A percentile compares a stretch with the other conserved stretches of the same genome.
Conservation (phyloP, 2,329 filamentous ascomycete species). For the Aureobasidium pullulans region DNA sequence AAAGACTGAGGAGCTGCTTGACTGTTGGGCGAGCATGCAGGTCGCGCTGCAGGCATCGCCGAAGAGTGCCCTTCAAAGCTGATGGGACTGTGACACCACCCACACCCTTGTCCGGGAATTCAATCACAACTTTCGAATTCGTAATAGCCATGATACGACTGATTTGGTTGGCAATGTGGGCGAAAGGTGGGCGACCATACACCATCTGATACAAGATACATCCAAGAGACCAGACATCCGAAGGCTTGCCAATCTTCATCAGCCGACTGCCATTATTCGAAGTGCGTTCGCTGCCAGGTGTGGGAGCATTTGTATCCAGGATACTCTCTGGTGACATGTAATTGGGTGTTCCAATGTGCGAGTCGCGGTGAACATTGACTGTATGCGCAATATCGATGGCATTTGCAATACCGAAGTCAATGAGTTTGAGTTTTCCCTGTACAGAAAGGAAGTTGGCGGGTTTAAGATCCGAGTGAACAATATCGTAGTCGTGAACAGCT, state of each 20-base stretch:
- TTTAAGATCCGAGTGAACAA: slow-evolving; percentile 95
- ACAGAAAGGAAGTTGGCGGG: slow-evolving; percentile 95
- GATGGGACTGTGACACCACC: slow-evolving; percentile 53
- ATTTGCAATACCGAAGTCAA: slow-evolving; percentile 97
- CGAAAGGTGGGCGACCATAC: slow-evolving; percentile 93
- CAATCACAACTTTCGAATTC: slow-evolving; percentile 65
- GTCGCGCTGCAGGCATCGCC: slow-evolving; percentile 52
- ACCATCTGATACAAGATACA: slow-evolving; percentile 98
- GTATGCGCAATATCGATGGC: slow-evolving; percentile 94
- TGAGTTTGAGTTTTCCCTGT: slow-evolving; percentile 83
- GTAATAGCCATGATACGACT: slow-evolving; percentile 81
- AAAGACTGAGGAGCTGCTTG: slow-evolving; percentile 47
- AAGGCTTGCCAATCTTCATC: slow-evolving; percentile 93
- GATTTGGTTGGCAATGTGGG: slow-evolving; percentile 81
- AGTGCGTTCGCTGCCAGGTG: slow-evolving; percentile 34
- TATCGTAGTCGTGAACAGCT: slow-evolving; percentile 79
- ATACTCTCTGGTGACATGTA: slow-evolving; percentile 98
- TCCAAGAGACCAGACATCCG: slow-evolving; percentile 90
- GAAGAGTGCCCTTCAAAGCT: slow-evolving; percentile 48
- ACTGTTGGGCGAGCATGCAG: slow-evolving; percentile 50
- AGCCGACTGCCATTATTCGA: slow-evolving; percentile 30
- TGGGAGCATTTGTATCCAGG: slow-evolving; percentile 68
- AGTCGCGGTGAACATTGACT: slow-evolving; percentile 93
- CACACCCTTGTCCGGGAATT: slow-evolving; percentile 62
- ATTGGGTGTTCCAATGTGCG: slow-evolving; percentile 90